Percentiles rank a stretch among this genome's conserved stretches.
Conservation (phyloP, 768 basidiomycete species). For the Boletus rubroflammeus region DNA sequence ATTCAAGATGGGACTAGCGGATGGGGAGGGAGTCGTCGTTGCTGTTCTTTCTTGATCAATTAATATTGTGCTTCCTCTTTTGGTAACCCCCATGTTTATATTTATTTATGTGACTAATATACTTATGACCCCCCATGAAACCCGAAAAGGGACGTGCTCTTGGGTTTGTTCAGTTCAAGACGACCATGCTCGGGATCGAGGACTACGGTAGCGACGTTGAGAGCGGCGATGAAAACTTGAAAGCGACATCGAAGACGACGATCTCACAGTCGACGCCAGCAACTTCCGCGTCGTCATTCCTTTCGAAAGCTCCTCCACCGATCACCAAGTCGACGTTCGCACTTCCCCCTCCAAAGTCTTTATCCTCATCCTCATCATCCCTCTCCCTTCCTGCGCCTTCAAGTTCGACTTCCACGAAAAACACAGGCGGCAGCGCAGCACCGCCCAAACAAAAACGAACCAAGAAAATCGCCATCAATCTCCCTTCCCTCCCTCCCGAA, state of each 20-base stretch:
- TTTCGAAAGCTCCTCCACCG: conserved; percentile 23
- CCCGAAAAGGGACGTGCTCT: background rate
- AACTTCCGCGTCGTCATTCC: conserved; percentile 8
- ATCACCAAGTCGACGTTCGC: conserved; percentile 33
- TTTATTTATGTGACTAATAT: background rate
- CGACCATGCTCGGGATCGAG: conserved; percentile 68
- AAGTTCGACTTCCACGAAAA: background rate
- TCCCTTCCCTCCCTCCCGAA: conserved; percentile 29
- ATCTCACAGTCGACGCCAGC: background rate
- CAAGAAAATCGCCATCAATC: conserved; percentile 42
- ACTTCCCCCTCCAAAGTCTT: conserved; percentile 34
- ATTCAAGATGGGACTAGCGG: conserved; percentile 14
- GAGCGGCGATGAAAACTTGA: conserved; percentile 43
- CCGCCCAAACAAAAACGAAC: conserved; percentile 39
- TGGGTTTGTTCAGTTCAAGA: too few species aligned
- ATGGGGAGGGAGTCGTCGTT: conserved; percentile 13
- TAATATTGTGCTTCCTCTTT: too few species aligned
- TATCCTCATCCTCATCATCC: conserved; percentile 18
- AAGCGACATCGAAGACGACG: conserved; percentile 4
- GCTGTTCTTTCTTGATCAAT: conserved; percentile 3
- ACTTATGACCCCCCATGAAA: conserved; percentile 1
- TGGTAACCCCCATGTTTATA: background rate
- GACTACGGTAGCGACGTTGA: conserved; percentile 74
- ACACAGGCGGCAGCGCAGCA: conserved; percentile 6
- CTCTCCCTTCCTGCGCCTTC: conserved; percentile 29